Conservation (phyloP, 371 early-diverging fungal genomes). For the Mortierella sp. region DNA sequence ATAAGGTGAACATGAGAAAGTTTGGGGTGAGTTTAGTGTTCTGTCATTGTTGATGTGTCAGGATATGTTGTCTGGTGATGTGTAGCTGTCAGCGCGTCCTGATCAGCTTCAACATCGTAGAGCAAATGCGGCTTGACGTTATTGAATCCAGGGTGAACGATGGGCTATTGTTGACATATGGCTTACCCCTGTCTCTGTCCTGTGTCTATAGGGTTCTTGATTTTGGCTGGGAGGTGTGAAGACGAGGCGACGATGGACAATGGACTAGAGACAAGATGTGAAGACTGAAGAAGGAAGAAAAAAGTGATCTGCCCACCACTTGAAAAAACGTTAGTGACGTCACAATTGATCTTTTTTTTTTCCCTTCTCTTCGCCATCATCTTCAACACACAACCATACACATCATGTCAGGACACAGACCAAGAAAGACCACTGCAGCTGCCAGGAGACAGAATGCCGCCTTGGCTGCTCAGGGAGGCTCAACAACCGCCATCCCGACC, state of each 20-base stretch:
- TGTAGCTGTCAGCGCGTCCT: not conserved
- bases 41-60: not conserved
- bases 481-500: slow-evolving; percentile 40
- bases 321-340: too few species aligned
- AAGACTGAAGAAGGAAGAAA: not conserved
- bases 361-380: too few species aligned
- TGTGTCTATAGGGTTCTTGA: not conserved
- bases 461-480: slow-evolving; percentile 21
- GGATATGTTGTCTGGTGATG: not conserved
- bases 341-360: too few species aligned
- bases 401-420: slow-evolving; percentile 46
- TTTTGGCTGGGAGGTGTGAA: not conserved
- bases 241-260: not conserved
- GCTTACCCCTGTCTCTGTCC: not conserved
- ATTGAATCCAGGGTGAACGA: not conserved
- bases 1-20: not conserved
- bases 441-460: slow-evolving; percentile 36
- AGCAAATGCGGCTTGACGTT: not conserved
- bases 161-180: not conserved
- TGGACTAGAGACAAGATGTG: not conserved
- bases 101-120: not conserved
- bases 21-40: not conserved
- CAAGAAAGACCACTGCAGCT: slow-evolving; percentile 51
- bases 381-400: not conserved
- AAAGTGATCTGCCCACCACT: not conserved